Evolutionary conservation across 2,329 filamentous ascomycete genomes (phyloP).

Genomic region (Seiridium cupressi): DNA sequence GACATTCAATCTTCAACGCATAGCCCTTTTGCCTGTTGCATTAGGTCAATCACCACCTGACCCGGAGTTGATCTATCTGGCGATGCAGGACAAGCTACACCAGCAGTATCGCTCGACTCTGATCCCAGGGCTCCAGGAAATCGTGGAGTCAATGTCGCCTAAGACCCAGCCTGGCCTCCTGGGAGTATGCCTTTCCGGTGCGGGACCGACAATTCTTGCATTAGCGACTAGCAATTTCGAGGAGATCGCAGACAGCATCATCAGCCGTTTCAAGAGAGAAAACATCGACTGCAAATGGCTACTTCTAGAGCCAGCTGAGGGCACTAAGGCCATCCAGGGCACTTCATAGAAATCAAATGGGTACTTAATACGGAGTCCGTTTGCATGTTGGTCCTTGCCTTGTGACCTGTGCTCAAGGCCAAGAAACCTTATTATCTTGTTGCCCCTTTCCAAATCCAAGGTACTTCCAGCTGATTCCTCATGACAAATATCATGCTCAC

Average conservation of each 20-base stretch:
- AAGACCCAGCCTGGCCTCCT: conserved; percentile 82
- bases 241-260: conserved; percentile 76
- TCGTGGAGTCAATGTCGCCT: conserved; percentile 88
- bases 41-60: conserved; percentile 88
- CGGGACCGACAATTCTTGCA: conserved; percentile 91
- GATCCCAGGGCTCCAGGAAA: conserved; percentile 87
- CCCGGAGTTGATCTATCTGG: conserved; percentile 90
- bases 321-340: conserved; percentile 36
- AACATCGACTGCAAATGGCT: conserved; percentile 82
- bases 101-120: conserved; percentile 91
- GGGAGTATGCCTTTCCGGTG: conserved; percentile 92
- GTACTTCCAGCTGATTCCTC: no score
- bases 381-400: no score
- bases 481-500: no score
- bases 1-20: conserved; percentile 91
- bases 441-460: no score
- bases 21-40: conserved; percentile 85
- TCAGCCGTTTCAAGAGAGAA: conserved; percentile 69
- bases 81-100: conserved; percentile 98
- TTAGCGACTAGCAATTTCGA: conserved; percentile 89
- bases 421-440: no score
- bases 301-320: conserved; percentile 83
- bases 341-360: not conserved
- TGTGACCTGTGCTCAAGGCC: no score
- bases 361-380: not conserved